phyloP scores from a whole-genome alignment of 768 basidiomycete species.

The Kwoniella newhampshirensis region DNA sequence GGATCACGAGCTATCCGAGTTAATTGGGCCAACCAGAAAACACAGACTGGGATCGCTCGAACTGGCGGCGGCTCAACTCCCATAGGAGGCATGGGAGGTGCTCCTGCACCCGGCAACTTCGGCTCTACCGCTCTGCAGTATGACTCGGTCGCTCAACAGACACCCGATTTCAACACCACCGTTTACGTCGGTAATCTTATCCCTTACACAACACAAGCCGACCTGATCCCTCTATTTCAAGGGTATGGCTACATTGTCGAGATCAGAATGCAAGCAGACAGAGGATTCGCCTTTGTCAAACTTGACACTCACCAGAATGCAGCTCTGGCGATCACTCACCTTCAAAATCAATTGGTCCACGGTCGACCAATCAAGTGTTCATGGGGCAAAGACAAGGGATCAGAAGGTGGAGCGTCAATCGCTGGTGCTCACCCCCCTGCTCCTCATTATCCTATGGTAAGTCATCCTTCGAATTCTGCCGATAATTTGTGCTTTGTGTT shows the following conservation, averaged over 20 bases:
- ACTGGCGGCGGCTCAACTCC: neutral
- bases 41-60: conserved; percentile 64
- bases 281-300: conserved; percentile 98
- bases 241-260: conserved; percentile 98
- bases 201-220: conserved; percentile 94
- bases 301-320: conserved; percentile 98
- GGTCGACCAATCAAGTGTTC: conserved; percentile 96
- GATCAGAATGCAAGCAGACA: conserved; percentile 98
- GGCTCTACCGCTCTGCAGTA: conserved; percentile 55
- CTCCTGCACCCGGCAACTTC: conserved; percentile 85
- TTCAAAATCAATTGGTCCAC: conserved; percentile 96
- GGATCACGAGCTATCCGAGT: conserved; percentile 97
- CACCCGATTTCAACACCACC: conserved; percentile 88
- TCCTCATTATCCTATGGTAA: conserved; percentile 76
- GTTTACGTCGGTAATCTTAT: conserved; percentile 99
- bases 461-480: conserved; percentile 50
- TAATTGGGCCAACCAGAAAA: conserved; percentile 99
- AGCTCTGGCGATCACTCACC: conserved; percentile 93
- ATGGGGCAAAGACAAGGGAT: conserved; percentile 85
- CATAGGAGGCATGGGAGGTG: conserved; percentile 46
- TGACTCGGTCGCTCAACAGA: conserved; percentile 90
- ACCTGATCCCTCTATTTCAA: conserved; percentile 89
- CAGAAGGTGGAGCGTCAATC: conserved; percentile 62
- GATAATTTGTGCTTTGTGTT: conserved; percentile 51
- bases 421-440: conserved; percentile 53